These are phyloP conservation scores for Sanghuangporus baumii DNA, from an alignment of 1,284 basidiomycete genomes.

Conservation along the genomic window DNA sequence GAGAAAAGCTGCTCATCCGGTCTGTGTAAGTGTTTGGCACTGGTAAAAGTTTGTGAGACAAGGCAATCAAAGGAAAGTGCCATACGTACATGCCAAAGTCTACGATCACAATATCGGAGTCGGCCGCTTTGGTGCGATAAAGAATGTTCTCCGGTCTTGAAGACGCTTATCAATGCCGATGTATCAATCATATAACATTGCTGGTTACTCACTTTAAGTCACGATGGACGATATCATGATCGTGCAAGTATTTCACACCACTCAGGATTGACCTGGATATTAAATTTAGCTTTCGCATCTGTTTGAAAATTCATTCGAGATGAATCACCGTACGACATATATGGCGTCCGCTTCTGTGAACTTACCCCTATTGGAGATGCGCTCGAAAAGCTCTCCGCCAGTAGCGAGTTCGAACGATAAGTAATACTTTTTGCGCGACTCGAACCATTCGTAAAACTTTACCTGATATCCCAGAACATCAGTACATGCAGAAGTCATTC, in stretches of 20 bases:
- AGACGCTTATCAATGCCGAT: not conserved
- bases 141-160: conserved; percentile 89
- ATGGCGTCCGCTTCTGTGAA: conserved; percentile 81
- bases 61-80: not conserved
- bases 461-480: conserved; percentile 44
- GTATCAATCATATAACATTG: not conserved
- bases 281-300: not conserved
- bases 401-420: conserved; percentile 87
- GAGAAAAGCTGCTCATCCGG: conserved; percentile 75
- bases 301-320: not conserved
- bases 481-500: not conserved
- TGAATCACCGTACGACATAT: conserved; percentile 55
- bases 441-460: conserved; percentile 92
- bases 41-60: conserved; percentile 27
- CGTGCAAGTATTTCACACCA: conserved; percentile 79
- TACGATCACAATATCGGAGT: conserved; percentile 84
- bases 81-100: conserved; percentile 89
- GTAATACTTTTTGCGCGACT: conserved; percentile 87
- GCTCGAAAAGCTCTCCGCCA: conserved; percentile 87
- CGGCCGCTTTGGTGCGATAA: conserved; percentile 69
- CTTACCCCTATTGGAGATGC: conserved; percentile 76
- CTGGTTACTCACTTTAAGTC: conserved; percentile 67
- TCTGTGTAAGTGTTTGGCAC: conserved; percentile 80
- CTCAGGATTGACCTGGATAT: conserved; percentile 63
- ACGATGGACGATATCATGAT: conserved; percentile 87